Percentiles rank a stretch among this genome's conserved stretches.
phyloP scores from a whole-genome alignment of 768 basidiomycete species.

The Lyophyllum decastes region DNA sequence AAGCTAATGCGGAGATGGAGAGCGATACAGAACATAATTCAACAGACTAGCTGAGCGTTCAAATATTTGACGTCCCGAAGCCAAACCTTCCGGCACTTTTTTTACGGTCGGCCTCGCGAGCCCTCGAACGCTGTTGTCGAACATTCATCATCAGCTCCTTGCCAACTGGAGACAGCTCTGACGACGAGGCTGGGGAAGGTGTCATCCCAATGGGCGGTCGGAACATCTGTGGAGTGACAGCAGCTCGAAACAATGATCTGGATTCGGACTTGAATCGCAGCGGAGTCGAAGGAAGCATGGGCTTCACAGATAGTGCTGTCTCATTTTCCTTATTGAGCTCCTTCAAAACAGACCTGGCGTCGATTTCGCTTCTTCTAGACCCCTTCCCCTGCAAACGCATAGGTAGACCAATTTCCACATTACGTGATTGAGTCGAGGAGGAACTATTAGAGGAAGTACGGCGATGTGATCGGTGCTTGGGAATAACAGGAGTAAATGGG shows the following conservation, averaged over 20 bases:
- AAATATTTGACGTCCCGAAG: background rate
- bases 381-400: slow-evolving; percentile 19
- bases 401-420: slow-evolving; percentile 12
- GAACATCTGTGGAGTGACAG: slow-evolving; percentile 45
- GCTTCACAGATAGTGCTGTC: slow-evolving; percentile 31
- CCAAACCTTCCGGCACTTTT: slow-evolving; percentile 18
- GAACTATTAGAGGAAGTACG: slow-evolving; percentile 29
- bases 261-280: slow-evolving; percentile 38
- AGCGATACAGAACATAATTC: slow-evolving; percentile 1
- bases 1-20: background rate
- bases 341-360: slow-evolving; percentile 16
- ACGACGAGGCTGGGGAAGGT: slow-evolving; percentile 69
- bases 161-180: slow-evolving; percentile 72
- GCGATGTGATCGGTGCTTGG: slow-evolving; percentile 27
- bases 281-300: slow-evolving; percentile 47
- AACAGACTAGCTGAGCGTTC: background rate
- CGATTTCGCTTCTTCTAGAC: slow-evolving; percentile 12
- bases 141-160: slow-evolving; percentile 69
- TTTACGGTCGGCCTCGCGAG: slow-evolving; percentile 36
- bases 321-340: slow-evolving; percentile 44
- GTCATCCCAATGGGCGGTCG: slow-evolving; percentile 42
- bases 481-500: slow-evolving; percentile 33
- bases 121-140: slow-evolving; percentile 46
- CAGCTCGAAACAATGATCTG: slow-evolving; percentile 36
- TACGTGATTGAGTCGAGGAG: slow-evolving; percentile 16